Conservation (phyloP, 148 eudicot species). For the Dianthus caryophyllus region DNA sequence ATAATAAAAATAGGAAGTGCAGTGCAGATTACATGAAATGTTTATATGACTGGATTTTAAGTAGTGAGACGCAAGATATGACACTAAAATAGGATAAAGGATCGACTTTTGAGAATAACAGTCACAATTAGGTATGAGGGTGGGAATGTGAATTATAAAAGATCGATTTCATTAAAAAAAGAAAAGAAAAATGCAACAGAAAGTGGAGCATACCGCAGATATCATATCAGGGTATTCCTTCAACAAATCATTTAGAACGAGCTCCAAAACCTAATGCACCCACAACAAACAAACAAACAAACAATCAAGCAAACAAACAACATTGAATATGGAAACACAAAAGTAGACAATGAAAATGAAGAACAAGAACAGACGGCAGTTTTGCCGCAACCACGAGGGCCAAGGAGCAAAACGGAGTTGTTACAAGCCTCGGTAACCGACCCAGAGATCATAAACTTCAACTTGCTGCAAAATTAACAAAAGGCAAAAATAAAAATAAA, state of each 20-base stretch:
- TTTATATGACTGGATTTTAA: too few relatives aligned
- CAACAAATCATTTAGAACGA: conserved; percentile 67
- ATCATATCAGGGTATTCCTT: conserved; percentile 74
- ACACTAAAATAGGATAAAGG: too few relatives aligned
- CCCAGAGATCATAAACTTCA: conserved; percentile 73
- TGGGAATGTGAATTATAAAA: too few relatives aligned
- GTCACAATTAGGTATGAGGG: too few relatives aligned
- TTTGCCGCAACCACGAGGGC: conserved; percentile 95
- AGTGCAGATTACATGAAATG: too few relatives aligned
- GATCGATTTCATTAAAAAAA: too few relatives aligned
- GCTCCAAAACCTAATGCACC: conserved; percentile 62
- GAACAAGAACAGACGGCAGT: conserved; percentile 39
- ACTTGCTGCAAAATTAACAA: conserved; percentile 42
- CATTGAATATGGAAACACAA: background rate
- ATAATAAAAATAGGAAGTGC: too few relatives aligned
- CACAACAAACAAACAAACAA: conserved; percentile 1
- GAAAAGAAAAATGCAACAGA: conserved; percentile 1
- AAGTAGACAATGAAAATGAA: background rate
- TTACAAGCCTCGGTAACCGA: conserved; percentile 83
- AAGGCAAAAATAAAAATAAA: too few relatives aligned
- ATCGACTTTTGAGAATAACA: too few relatives aligned
- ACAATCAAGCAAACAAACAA: background rate
- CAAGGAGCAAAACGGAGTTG: conserved; percentile 84
- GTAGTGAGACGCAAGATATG: too few relatives aligned
- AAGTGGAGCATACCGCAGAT: conserved; percentile 42